These are phyloP conservation scores for Typha latifolia DNA, from an alignment of 176 grass and related monocot species.

Conservation along the genomic window DNA sequence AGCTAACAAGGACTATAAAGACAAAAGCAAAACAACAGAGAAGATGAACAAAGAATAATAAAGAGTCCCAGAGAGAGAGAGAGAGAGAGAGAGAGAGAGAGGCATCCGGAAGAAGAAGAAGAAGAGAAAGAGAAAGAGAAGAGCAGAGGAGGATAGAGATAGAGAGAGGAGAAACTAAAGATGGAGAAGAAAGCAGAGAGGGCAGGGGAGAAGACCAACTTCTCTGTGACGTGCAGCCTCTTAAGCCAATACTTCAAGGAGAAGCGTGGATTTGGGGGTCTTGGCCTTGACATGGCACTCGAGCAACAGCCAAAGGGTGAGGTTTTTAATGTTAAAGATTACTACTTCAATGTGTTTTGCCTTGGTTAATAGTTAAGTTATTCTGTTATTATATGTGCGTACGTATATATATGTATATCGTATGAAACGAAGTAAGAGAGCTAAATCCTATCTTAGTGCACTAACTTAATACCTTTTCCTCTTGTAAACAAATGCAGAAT, in stretches of 20 bases:
- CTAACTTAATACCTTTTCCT: background rate
- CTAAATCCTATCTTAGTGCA: too few species aligned
- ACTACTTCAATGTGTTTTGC: background rate
- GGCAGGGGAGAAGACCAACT: slow-evolving; percentile 1
- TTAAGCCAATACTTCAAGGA: slow-evolving; percentile 17
- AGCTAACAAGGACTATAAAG: too few species aligned
- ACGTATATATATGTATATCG: background rate
- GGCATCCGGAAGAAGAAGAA: background rate
- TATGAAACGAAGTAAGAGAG: background rate
- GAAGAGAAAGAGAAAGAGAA: background rate
- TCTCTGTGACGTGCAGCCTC: slow-evolving; percentile 9
- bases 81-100: background rate
- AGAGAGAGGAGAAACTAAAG: background rate
- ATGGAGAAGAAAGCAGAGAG: background rate
- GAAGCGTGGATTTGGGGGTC: slow-evolving; percentile 7
- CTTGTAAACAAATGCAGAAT: background rate
- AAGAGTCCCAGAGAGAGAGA: background rate
- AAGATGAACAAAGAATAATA: too few species aligned
- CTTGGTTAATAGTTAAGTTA: background rate
- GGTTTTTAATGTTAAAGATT: background rate
- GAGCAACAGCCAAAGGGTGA: background rate
- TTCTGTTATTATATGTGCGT: background rate
- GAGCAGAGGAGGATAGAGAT: background rate
- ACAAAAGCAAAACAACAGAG: too few species aligned
- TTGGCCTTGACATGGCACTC: slow-evolving; percentile 1